Evolutionary conservation across 129 eudicot genomes (phyloP).

Genomic region (Flaveria robusta): DNA sequence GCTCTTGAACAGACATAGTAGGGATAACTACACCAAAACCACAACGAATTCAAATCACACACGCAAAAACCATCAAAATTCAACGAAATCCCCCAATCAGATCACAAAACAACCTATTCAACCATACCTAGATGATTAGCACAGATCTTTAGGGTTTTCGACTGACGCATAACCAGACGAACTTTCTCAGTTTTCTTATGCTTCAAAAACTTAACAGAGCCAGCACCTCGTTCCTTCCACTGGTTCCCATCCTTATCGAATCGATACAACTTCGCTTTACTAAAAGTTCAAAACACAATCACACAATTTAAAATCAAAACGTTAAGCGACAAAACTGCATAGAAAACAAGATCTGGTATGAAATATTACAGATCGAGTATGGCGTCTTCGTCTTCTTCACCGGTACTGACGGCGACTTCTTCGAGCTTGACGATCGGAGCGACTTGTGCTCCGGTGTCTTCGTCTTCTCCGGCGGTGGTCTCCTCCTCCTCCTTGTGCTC

Average conservation of each 20-base stretch:
- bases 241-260: constrained; percentile 79
- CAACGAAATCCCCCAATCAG: not conserved
- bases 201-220: constrained; percentile 72
- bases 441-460: constrained; percentile 82
- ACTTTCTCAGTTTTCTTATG: constrained; percentile 65
- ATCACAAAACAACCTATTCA: not conserved
- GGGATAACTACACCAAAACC: constrained; percentile 47
- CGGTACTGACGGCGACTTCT: constrained; percentile 76
- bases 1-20: constrained; percentile 74
- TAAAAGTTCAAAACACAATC: not conserved
- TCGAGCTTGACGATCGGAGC: constrained; percentile 78
- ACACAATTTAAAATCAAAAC: not conserved
- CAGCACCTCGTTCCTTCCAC: constrained; percentile 91
- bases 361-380: constrained; percentile 64
- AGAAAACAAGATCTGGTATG: constrained; percentile 19
- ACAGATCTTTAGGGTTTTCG: constrained; percentile 79
- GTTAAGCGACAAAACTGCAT: not conserved
- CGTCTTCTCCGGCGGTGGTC: constrained; percentile 60
- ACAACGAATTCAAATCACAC: not conserved
- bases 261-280: constrained; percentile 71
- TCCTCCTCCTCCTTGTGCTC: constrained; percentile 68
- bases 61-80: not conserved
- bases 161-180: constrained; percentile 77
- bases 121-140: constrained; percentile 68
- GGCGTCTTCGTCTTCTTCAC: constrained; percentile 77